Evolutionary conservation across 805 yeast genomes (phyloP), one percentile per base, ranked within the genome.

Genomic region (Kluyveromyces aestuarii): DNA sequence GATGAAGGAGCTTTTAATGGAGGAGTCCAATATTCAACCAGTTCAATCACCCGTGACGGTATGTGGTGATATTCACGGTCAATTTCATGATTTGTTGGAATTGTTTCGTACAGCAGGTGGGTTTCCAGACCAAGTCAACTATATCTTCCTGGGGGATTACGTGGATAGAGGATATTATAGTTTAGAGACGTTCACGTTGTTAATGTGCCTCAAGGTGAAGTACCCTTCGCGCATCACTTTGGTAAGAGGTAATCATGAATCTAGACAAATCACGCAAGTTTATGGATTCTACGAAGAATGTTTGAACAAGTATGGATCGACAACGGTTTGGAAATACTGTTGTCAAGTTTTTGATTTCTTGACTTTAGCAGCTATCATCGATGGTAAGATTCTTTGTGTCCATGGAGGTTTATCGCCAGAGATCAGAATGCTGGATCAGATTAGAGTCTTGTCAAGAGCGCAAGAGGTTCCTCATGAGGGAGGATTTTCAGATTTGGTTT

Each of bases 381-480:
- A 93, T 69, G 96, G 97, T 46, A 84, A 84, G 62, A 85, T 91
- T 43, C 72, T 91, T 50, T 91, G 99, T 73, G 96, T 93, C 41
- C 99, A 91, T 66, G 99, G 99, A 50, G 99, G 99, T 6, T 74
- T 91, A 48, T 87, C 96, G 13, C 99, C 99, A 2, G 98, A 93
- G 67, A 90, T 91, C 54, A 80, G 98, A 65, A 90, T 93, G 96
- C 75, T 91, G 56, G 99, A 91, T 67, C 99, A 91, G 69, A 89
- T 91, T 55, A 75, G 98, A 59, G 98, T 91, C 17, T 73, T 91
- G 50, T 84, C 93, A 47, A 77, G 99, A 61, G 98, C 98, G 2
- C 98, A 91, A 68, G 98, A 91, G 69, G 96, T 91, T 44, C 99
- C 99, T 2, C 98, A 93, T 66, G 99, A 91, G 70, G 99, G 99